Evolutionary conservation across 192 early-diverging fungal species (phyloP), one percentile per base, ranked within the genome.

Genomic region (Polychytrium aggregatum): DNA sequence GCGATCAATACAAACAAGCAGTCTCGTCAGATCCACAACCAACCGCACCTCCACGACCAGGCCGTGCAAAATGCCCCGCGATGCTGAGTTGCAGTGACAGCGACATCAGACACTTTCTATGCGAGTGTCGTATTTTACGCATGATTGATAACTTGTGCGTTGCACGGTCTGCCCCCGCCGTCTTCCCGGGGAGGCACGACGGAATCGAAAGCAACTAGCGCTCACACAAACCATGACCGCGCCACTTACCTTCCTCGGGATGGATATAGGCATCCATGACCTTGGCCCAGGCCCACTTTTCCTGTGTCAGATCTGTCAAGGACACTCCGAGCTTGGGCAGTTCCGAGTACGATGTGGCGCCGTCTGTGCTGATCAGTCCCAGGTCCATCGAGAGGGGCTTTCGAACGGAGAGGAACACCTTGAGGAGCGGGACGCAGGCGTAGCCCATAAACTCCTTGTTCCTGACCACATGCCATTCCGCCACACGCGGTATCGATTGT

Each of bases 261-360:
- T 14, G 9, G 1, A 18, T 35, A 33, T 52, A 63, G 17, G 50
- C 41, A 39, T 70, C 67, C 17, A 59, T 48, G 2, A 70, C 31
- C 33, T 70, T 70, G n/a, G 67, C 51, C 65, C 65, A 68, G 0
- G 55, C 46, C 36, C 41, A 68, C n/a, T 36, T 36, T 46, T 70
- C 67, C 16, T 48, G 41, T 18, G 67, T 67, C 26, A 35, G 44
- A 49, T 70, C 67, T 7, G 51, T 30, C 17, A 68, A 37, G 28
- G 56, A 46, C 16, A 70, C 27, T 30, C 68, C 60, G 11, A 70
- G 41, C 18, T 9, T n/a, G 20, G 64, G 59, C 8, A 48, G 27
- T 9, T 37, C 25, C 11, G 22, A 20, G n/a, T 25, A 7, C 9
- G 16, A n/a, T 3, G 35, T 46, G 5, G 18, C 27, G 44, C 57